Evolutionary conservation across 2,329 filamentous ascomycete species (phyloP).

Genomic region (Pseudonectria foliicola): DNA sequence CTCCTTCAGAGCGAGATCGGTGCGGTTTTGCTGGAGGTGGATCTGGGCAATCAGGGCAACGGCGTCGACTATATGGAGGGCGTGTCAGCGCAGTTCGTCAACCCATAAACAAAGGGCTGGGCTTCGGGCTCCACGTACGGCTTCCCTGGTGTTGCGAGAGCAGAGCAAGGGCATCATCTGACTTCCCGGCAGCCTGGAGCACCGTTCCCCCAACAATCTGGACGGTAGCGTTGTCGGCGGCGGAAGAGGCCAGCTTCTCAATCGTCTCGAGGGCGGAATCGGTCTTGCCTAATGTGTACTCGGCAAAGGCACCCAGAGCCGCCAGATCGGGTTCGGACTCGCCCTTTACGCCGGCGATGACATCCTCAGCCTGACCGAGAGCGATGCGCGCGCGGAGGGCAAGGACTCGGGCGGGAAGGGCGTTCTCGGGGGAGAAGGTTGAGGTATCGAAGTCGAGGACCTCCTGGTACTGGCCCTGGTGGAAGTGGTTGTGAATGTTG

Average conservation of each 20-base stretch:
- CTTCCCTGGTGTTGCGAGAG: constrained; percentile 79
- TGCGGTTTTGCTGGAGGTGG: constrained; percentile 83
- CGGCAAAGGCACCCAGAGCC: constrained; percentile 70
- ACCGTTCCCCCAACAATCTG: constrained; percentile 79
- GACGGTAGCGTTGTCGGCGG: constrained; percentile 69
- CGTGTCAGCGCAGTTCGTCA: constrained; percentile 16
- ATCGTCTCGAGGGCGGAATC: constrained; percentile 56
- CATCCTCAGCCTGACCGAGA: constrained; percentile 67
- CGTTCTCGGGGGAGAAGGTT: constrained; percentile 71
- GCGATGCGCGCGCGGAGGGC: constrained; percentile 78
- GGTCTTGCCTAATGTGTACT: constrained; percentile 52
- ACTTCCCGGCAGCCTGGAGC: constrained; percentile 69
- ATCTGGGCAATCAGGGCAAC: constrained; percentile 89
- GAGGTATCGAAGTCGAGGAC: constrained; percentile 82
- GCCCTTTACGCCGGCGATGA: constrained; percentile 60
- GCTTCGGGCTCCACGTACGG: constrained; percentile 47
- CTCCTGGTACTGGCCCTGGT: constrained; percentile 77
- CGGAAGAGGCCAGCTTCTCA: constrained; percentile 59
- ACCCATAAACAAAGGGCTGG: background rate
- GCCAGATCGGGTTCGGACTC: constrained; percentile 64
- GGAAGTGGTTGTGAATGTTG: constrained; percentile 64
- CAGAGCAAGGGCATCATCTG: constrained; percentile 77
- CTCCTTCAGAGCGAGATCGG: constrained; percentile 85
- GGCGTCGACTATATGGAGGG: constrained; percentile 51
- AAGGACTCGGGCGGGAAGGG: constrained; percentile 67